Evolutionary conservation across 495 filamentous ascomycete species (phyloP), one percentile per base, ranked within the genome.

Genomic region (Penicillium egyptiacum): DNA sequence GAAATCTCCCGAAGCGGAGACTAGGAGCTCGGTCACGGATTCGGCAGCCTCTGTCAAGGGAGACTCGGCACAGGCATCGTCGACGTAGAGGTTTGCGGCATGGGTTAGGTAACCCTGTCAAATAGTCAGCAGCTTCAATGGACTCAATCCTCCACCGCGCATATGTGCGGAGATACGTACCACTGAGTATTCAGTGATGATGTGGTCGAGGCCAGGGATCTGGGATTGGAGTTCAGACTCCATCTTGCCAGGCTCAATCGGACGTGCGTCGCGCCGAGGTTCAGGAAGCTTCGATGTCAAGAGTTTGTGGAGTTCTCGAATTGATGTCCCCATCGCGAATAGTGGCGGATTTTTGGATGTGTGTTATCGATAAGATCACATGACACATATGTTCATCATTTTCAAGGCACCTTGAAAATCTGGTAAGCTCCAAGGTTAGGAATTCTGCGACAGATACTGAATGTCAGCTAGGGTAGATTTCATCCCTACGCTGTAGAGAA

Each of bases 151-250:
- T 45, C n/a, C 54, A 30, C 8, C 19, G 26, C 52, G 22, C 44
- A 35, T 31, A 46, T 52, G 42, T 53, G 28, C 39, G 43, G 47
- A 28, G 42, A 47, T 37, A 70, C 77, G 62, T 72, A 80, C 79
- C 59, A 91, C 88, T 20, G 93, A 92, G 69, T 98, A 98, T 70
- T 95, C 90, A 37, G 91, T 90, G 50, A 98, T 78, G 55, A 96
- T 83, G 43, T 87, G 90, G 73, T 98, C 94, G 55, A 96, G 87
- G 59, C 88, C 86, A 47, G 94, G 93, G 55, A 98, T 85, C 63
- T 88, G 85, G 30, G 88, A 79, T 70, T 88, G 87, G 66, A 98
- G 89, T 80, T 97, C 89, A 62, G 88, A 80, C 75, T 98, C 93
- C 94, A 98, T 98, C 56, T 57, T 70, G 58, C 58, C 33, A 33